Conservation (phyloP, 164 flowering plant genomes). For the Warburgia ugandensis region DNA sequence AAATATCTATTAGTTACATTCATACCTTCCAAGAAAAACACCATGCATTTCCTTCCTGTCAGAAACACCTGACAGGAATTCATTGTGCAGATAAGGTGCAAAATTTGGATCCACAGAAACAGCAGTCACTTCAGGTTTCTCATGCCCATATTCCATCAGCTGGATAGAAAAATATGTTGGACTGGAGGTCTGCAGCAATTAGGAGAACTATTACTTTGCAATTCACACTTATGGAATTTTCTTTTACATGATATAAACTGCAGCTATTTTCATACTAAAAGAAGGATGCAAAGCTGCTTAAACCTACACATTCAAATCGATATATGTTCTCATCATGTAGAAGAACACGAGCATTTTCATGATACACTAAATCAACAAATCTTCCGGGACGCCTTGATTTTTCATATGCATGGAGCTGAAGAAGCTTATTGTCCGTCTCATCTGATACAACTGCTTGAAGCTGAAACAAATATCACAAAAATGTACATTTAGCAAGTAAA, state of each 20-base stretch:
- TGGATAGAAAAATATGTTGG: conserved; percentile 69
- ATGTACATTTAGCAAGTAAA: background rate
- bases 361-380: conserved; percentile 68
- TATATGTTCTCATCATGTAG: conserved; percentile 87
- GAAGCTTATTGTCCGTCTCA: conserved; percentile 86
- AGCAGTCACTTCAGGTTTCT: conserved; percentile 73
- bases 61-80: conserved; percentile 52
- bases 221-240: too few relatives aligned
- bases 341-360: conserved; percentile 81
- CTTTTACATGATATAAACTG: too few relatives aligned
- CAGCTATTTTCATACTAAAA: too few relatives aligned
- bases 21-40: conserved; percentile 64
- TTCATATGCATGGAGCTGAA: conserved; percentile 86
- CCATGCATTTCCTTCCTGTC: conserved; percentile 48
- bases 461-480: conserved; percentile 29
- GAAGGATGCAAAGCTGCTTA: too few relatives aligned
- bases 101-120: conserved; percentile 79
- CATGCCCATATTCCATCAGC: conserved; percentile 74
- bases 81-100: conserved; percentile 62
- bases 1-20: too few relatives aligned
- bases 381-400: conserved; percentile 59
- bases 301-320: conserved; percentile 79
- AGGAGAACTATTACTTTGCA: too few relatives aligned
- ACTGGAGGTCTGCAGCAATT: conserved; percentile 43
- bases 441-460: conserved; percentile 78